These are phyloP conservation scores for Beauveria scarabaeidicola DNA, from an alignment of 2,329 filamentous ascomycete genomes.

Conservation along the genomic window DNA sequence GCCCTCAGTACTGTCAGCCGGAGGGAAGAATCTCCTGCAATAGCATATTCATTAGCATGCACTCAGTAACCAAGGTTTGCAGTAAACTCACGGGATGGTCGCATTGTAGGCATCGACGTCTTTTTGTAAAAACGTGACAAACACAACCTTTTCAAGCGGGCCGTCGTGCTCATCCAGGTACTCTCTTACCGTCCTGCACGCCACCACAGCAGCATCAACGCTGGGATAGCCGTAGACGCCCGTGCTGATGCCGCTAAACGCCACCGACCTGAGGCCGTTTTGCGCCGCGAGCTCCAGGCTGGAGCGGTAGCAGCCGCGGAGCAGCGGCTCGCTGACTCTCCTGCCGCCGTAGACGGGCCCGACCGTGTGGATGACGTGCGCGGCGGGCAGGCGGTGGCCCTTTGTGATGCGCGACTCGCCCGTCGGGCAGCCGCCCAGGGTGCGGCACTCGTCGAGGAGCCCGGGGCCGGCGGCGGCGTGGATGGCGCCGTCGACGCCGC, in stretches of 20 bases:
- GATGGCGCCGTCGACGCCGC: conserved; percentile 86
- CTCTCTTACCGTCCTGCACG: conserved; percentile 48
- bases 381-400: conserved; percentile 67
- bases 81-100: conserved; percentile 54
- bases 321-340: conserved; percentile 37
- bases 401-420: conserved; percentile 76
- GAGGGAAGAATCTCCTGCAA: conserved; percentile 4
- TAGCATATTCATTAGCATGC: neutral
- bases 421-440: conserved; percentile 62
- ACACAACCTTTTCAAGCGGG: conserved; percentile 63
- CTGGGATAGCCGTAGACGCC: conserved; percentile 86
- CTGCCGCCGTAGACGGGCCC: conserved; percentile 63
- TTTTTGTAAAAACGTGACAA: conserved; percentile 75
- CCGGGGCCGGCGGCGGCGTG: conserved; percentile 68
- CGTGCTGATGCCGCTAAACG: conserved; percentile 79
- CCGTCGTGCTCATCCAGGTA: conserved; percentile 43
- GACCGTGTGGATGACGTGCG: conserved; percentile 81
- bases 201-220: conserved; percentile 60
- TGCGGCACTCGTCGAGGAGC: conserved; percentile 63
- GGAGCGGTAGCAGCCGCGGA: conserved; percentile 57
- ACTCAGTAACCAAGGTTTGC: too few relatives aligned
- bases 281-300: conserved; percentile 65
- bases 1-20: neutral
- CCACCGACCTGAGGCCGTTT: conserved; percentile 60
- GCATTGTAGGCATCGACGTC: conserved; percentile 67